Evolutionary conservation across 2,329 filamentous ascomycete genomes (phyloP).

Genomic region (Botryotinia calthae): DNA sequence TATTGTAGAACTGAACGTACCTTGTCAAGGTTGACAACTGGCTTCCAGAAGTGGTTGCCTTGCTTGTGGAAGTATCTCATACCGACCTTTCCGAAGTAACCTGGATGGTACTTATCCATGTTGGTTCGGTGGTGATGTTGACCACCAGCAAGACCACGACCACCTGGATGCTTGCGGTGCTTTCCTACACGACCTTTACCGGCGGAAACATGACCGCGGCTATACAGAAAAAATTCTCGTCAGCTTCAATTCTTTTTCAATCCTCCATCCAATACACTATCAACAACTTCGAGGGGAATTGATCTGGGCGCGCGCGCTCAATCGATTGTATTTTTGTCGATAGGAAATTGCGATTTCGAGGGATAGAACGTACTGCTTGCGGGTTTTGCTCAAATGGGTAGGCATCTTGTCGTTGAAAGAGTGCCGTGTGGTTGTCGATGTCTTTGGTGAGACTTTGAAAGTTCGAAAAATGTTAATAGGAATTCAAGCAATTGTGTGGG

Average conservation of each 20-base stretch:
- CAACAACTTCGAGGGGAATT: constrained; percentile 11
- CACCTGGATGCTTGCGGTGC: constrained; percentile 89
- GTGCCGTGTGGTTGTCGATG: constrained; percentile 33
- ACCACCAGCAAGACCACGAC: constrained; percentile 92
- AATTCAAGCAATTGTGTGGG: constrained; percentile 9
- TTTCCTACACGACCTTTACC: constrained; percentile 98
- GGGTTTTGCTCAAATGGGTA: constrained; percentile 72
- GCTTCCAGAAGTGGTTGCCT: constrained; percentile 97
- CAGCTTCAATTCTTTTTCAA: constrained; percentile 28
- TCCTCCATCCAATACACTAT: not conserved
- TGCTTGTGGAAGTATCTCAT: constrained; percentile 98
- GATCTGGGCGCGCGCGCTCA: constrained; percentile 15
- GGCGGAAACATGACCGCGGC: constrained; percentile 96
- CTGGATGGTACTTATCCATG: constrained; percentile 89
- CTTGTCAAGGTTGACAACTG: constrained; percentile 98
- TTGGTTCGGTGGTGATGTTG: constrained; percentile 98
- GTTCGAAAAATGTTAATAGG: constrained; percentile 4
- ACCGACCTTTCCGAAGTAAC: constrained; percentile 98
- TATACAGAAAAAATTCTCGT: constrained; percentile 43
- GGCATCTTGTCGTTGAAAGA: constrained; percentile 57
- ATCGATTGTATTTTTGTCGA: constrained; percentile 14
- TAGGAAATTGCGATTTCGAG: constrained; percentile 14
- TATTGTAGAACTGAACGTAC: constrained; percentile 47
- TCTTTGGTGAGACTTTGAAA: constrained; percentile 8
- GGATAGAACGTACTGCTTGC: constrained; percentile 65